Percentiles rank a stretch among this genome's conserved stretches.
Conservation (phyloP, 306 rosid genomes). For the Quercus variabilis region DNA sequence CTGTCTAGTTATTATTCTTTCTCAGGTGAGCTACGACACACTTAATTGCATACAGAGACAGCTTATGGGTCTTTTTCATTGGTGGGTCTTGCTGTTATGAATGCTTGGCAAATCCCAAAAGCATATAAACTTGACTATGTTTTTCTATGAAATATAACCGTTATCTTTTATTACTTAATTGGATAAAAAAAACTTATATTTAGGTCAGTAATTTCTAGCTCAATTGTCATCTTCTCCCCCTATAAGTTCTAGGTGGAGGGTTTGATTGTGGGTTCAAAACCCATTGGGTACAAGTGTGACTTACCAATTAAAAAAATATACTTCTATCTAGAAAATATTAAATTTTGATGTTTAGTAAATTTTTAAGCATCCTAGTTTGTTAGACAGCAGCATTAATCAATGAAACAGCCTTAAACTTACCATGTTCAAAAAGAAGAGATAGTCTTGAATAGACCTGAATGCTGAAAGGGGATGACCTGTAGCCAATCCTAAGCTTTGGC, state of each 20-base stretch:
- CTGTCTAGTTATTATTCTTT: conserved; percentile 56
- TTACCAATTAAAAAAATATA: too few relatives aligned
- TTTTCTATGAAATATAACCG: background rate
- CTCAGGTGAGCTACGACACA: conserved; percentile 56
- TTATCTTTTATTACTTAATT: background rate
- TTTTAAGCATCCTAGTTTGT: background rate
- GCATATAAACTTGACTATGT: background rate
- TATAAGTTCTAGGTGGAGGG: too few relatives aligned
- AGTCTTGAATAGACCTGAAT: background rate
- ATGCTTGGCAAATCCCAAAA: background rate
- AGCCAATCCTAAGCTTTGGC: background rate
- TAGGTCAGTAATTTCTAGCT: background rate
- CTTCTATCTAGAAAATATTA: background rate
- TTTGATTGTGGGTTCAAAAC: too few relatives aligned
- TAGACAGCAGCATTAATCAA: background rate
- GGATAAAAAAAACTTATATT: background rate
- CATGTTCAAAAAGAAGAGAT: background rate
- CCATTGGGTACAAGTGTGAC: too few relatives aligned
- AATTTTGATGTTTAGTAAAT: background rate
- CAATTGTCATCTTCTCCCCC: too few relatives aligned
- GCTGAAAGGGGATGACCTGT: background rate
- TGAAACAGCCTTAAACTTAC: background rate
- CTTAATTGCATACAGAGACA: conserved; percentile 14
- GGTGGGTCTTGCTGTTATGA: background rate
- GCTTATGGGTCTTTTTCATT: background rate